These are phyloP conservation scores for Colletotrichum orbiculare DNA, from an alignment of 2,329 filamentous ascomycete species.

Conservation along the genomic window DNA sequence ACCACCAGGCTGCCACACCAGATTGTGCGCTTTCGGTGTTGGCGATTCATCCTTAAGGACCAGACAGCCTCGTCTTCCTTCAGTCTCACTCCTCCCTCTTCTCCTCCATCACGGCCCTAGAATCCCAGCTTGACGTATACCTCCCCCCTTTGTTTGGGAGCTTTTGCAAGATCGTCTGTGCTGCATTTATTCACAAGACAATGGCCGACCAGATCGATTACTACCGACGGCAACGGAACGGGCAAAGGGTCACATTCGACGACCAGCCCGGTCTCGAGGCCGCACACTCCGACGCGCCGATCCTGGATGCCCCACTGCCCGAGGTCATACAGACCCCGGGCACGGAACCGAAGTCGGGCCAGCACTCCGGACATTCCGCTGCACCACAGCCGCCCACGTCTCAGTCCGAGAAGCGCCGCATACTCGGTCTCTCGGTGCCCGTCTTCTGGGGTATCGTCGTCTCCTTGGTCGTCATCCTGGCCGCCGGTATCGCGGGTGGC, in stretches of 20 bases:
- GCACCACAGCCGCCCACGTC: not conserved
- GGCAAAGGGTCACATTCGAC: not conserved
- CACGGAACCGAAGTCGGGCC: conserved; percentile 4
- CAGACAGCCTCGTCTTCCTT: too few species aligned
- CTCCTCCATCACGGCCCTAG: not conserved
- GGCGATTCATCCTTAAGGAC: too few species aligned
- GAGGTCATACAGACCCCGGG: not conserved
- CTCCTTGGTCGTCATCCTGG: conserved; percentile 35
- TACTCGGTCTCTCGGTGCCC: conserved; percentile 38
- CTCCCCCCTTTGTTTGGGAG: not conserved
- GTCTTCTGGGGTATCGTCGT: conserved; percentile 38
- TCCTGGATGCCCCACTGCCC: conserved; percentile 1
- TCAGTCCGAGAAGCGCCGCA: not conserved
- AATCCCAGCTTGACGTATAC: not conserved
- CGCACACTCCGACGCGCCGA: conserved; percentile 13
- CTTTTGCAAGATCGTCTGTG: not conserved
- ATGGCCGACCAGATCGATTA: conserved; percentile 9
- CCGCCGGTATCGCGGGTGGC: conserved; percentile 37
- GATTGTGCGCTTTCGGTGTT: too few species aligned
- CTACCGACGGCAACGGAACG: not conserved
- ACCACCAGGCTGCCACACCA: too few species aligned
- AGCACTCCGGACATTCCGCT: not conserved
- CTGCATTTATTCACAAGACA: not conserved
- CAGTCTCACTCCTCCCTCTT: not conserved
- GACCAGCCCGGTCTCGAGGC: conserved; percentile 23